Evolutionary conservation across 2,329 filamentous ascomycete species (phyloP).

Genomic region (Annulohypoxylon truncatum): DNA sequence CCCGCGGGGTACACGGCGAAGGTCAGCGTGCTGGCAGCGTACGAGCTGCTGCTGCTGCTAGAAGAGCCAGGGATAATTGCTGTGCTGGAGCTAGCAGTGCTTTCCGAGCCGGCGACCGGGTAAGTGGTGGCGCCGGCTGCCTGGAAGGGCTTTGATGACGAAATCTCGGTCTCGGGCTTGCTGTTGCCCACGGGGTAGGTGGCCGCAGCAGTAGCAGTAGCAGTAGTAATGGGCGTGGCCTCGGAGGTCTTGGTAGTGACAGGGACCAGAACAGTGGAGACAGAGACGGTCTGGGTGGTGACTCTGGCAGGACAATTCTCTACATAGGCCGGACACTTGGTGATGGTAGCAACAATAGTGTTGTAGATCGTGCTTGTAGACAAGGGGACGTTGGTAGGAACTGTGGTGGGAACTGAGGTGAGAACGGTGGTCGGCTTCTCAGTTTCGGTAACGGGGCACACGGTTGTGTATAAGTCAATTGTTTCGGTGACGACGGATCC

Average conservation of each 20-base stretch:
- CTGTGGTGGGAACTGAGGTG: neutral
- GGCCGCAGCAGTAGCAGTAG: slow-evolving; percentile 1
- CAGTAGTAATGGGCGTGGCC: slow-evolving; percentile 5
- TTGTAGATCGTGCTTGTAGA: slow-evolving; percentile 54
- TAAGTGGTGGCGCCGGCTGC: slow-evolving; percentile 53
- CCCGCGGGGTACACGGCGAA: slow-evolving; percentile 77
- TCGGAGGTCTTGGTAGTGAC: slow-evolving; percentile 3
- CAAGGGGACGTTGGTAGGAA: slow-evolving; percentile 8
- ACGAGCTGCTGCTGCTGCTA: slow-evolving; percentile 9
- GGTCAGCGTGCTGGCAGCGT: slow-evolving; percentile 52
- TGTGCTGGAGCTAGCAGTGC: neutral
- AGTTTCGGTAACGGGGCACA: slow-evolving; percentile 51
- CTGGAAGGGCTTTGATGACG: slow-evolving; percentile 56
- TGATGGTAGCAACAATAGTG: slow-evolving; percentile 65
- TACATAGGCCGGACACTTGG: slow-evolving; percentile 63
- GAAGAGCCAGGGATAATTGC: neutral
- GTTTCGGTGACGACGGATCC: slow-evolving; percentile 54
- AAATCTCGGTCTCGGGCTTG: slow-evolving; percentile 59
- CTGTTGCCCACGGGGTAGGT: slow-evolving; percentile 57
- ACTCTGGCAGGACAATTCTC: slow-evolving; percentile 60
- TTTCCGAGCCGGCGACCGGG: slow-evolving; percentile 8
- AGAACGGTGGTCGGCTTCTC: slow-evolving; percentile 20
- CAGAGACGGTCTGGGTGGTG: slow-evolving; percentile 36
- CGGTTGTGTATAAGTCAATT: slow-evolving; percentile 58
- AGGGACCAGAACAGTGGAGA: slow-evolving; percentile 18